Percentiles rank a stretch among this genome's conserved stretches.
Evolutionary conservation across 1,284 basidiomycete species (phyloP).

Genomic region (Pyrrhoderma lamaoense): DNA sequence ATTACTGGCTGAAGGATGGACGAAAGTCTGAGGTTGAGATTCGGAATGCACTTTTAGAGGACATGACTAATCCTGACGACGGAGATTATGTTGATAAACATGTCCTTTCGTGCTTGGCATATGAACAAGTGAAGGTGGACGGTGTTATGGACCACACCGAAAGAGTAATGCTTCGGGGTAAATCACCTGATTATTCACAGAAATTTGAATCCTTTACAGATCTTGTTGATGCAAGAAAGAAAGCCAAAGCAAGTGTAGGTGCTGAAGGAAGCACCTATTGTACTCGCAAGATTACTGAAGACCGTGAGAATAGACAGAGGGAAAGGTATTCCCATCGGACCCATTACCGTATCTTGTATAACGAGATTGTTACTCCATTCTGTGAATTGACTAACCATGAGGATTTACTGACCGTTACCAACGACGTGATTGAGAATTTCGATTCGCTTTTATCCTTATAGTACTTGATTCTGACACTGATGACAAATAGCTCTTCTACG

Average conservation of each 20-base stretch:
- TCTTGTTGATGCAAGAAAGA: background rate
- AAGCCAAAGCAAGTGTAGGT: no score
- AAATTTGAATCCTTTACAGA: background rate
- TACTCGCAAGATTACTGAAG: no score
- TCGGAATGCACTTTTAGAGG: background rate
- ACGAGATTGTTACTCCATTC: background rate
- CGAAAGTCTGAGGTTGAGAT: background rate
- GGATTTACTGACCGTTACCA: no score
- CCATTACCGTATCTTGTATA: constrained; percentile 5
- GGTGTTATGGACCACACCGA: constrained; percentile 4
- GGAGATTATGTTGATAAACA: background rate
- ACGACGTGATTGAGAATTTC: no score
- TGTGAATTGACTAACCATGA: no score
- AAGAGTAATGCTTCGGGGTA: background rate
- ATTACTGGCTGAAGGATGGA: background rate
- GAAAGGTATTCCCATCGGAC: background rate
- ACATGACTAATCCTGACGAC: background rate
- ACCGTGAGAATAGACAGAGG: background rate
- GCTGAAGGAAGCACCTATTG: no score
- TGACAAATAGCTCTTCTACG: background rate
- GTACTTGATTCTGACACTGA: no score
- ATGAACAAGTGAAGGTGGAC: background rate
- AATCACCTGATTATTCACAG: background rate
- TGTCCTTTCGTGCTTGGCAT: background rate
- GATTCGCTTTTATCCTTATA: no score